Base-by-base conservation (phyloP, 208 protist species). In the Trypanosoma theileri region DNA sequence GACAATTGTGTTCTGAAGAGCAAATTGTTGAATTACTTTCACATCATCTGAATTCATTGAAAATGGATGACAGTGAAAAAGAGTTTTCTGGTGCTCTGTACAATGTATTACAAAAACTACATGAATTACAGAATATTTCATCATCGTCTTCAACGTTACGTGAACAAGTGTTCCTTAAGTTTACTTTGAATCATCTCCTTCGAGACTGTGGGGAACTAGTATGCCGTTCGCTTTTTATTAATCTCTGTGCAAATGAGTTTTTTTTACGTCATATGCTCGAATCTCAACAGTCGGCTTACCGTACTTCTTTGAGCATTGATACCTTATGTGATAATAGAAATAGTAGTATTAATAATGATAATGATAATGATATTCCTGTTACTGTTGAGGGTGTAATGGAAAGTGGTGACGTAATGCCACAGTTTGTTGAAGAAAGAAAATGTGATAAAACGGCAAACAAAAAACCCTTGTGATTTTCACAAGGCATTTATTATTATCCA, bases 21-120 rank as follows among this genome's bases (percentile, higher is more conserved):
- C 46, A 55, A 22, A 19, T 66, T 28, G n/a, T 66, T 19, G n/a
- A 66, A 26, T 10, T 66, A 28, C 42, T 66, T 19, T 55, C 61
- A 17, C n/a, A 6, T 41, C 35, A 56, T 46, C 51, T 66, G 1
- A 14, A 22, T 6, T 28, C 31, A 7, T 57, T 57, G 10, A 28
- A 44, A n/a, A 16, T 31, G 4, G 1, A 66, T n/a, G 35, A 57
- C 0, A 48, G 31, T 17, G 26, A 16, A 31, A 17, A 46, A 17
- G n/a, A 44, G 31, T 11, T 66, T 11, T 24, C 26, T 19, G 50
- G 21, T 57, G 9, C 19, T 11, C 19, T 66, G 6, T 66, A 57
- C n/a, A 28, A 66, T 58, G 13, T 46, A n/a, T 45, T 66, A 3
- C 50, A 46, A n/a, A 21, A 21, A 51, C 26, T 66, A 14, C 22